Conservation (phyloP, 2,329 filamentous ascomycete species). For the Ascochyta fabae region DNA sequence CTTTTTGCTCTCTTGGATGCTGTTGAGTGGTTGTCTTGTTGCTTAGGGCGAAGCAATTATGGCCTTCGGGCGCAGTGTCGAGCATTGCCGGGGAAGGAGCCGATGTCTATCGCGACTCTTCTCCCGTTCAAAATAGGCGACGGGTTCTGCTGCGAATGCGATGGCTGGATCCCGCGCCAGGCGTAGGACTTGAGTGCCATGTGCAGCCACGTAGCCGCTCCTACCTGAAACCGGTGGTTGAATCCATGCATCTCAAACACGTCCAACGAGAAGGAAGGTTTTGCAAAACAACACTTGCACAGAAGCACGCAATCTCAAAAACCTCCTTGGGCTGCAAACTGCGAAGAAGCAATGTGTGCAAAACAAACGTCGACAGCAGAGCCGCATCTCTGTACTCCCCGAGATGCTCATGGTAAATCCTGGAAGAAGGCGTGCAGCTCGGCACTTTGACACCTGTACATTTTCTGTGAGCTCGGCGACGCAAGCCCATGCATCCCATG, state of each 20-base stretch:
- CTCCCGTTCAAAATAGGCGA: no score
- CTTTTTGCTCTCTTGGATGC: neutral
- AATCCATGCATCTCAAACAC: neutral
- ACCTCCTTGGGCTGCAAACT: neutral
- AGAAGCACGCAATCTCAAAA: neutral
- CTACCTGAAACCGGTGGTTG: neutral
- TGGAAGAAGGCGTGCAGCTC: neutral
- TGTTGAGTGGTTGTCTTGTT: neutral
- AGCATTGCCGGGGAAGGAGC: neutral
- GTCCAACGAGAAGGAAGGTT: neutral
- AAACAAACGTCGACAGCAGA: neutral
- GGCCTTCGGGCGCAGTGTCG: no score
- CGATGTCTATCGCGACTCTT: neutral
- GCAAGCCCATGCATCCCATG: constrained; percentile 1
- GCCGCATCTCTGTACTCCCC: constrained; percentile 5
- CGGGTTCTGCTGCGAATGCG: neutral
- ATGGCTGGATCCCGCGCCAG: neutral
- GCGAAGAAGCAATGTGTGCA: neutral
- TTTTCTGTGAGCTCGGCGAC: neutral
- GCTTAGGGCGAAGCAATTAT: no score
- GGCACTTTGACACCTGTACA: neutral
- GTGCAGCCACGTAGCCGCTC: neutral
- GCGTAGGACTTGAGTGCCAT: neutral
- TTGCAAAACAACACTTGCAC: neutral
- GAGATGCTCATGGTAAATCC: neutral